Evolutionary conservation across 148 eudicot species (phyloP), one percentile per base, ranked within the genome.

Genomic region (Pharnaceum exiguum): DNA sequence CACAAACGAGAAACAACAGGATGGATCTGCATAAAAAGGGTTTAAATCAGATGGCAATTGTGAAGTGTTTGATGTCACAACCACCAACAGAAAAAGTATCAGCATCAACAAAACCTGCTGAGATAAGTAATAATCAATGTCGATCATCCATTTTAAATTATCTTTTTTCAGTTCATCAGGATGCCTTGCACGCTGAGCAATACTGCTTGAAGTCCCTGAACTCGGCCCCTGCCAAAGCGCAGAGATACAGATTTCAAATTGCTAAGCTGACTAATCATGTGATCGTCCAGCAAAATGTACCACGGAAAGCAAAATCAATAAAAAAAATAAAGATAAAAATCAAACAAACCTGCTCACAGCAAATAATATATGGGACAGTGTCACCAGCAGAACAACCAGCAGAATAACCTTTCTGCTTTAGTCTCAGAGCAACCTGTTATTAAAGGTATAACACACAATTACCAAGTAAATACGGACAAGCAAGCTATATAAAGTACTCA

Each of bases 131-230:
- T 94, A 94, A 64, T 86, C 82, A 56, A 94, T 83, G 74, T 94
- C 99, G 61, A 94, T 73, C 75, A 89, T 84, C 96, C 96, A 89
- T 50, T 81, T 86, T 15, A 69, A 85, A 52, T 82, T 82, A 59
- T 80, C 87, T 46, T 43, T 78, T 60, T 75, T 78, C 75, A 94
- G 63, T 74, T 94, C 99, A 59, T 94, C 96, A 55, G 99, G 99
- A 75, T 94, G 99, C 75, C 99, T 89, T 47, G 99, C 99, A 30
- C 99, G 95, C 76, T 86, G 99, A 64, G 99, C 95, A 62, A 94
- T 86, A 51, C 95, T 91, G 24, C 66, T 29, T 11, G 95, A 83
- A 63, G 74, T 58, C 62, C 74, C 77, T 31, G 81, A 77, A 72
- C 75, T 55, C 39, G 54, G 60, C 18, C 83, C 99, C 99, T 94